These are phyloP conservation scores for Cordyceps sp. DNA, from an alignment of 2,329 filamentous ascomycete genomes.

Conservation along the genomic window DNA sequence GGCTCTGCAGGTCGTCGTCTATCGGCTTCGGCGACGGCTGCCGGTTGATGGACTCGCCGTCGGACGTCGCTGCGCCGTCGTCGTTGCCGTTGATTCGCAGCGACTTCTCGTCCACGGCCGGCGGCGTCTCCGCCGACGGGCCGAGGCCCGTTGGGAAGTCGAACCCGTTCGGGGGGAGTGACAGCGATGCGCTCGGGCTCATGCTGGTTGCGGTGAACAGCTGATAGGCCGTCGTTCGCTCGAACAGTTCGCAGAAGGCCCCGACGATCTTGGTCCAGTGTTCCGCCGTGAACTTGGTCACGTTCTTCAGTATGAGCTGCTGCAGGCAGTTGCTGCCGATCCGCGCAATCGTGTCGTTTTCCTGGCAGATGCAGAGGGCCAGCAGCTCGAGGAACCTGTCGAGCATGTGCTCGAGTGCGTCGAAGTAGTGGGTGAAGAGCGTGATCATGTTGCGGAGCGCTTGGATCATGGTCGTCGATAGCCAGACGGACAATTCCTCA, in stretches of 20 bases:
- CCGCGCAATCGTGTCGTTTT: constrained; percentile 94
- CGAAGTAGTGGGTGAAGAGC: constrained; percentile 96
- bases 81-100: constrained; percentile 43
- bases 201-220: constrained; percentile 71
- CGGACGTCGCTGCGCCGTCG: constrained; percentile 15
- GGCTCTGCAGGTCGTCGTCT: constrained; percentile 18
- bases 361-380: constrained; percentile 92
- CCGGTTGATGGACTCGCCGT: constrained; percentile 15
- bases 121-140: constrained; percentile 19
- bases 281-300: constrained; percentile 69
- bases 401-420: constrained; percentile 91
- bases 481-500: constrained; percentile 94
- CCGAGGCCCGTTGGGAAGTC: constrained; percentile 30
- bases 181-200: constrained; percentile 32
- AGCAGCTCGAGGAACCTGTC: constrained; percentile 92
- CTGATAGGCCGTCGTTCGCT: constrained; percentile 84
- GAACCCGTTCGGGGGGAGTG: constrained; percentile 33
- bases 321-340: constrained; percentile 98
- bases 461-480: constrained; percentile 99
- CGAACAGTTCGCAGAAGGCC: constrained; percentile 90
- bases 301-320: constrained; percentile 90
- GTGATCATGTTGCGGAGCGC: constrained; percentile 96
- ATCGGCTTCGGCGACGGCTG: constrained; percentile 11
- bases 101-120: constrained; percentile 33
- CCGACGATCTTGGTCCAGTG: constrained; percentile 94